Evolutionary conservation across 2,329 filamentous ascomycete genomes (phyloP).

Genomic region (Claviceps digitariae): DNA sequence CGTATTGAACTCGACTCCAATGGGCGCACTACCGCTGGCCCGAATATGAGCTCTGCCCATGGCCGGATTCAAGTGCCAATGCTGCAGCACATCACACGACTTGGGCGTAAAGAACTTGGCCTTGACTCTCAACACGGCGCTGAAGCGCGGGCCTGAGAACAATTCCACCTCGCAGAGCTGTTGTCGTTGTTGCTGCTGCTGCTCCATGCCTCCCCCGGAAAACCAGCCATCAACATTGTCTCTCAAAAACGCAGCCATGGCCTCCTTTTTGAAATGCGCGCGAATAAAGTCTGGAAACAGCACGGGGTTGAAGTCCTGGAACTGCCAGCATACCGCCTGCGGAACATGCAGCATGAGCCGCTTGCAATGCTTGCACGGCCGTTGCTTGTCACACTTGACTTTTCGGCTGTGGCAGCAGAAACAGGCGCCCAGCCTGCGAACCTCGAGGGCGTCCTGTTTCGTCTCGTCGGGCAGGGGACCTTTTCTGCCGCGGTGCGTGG

Average conservation of each 20-base stretch:
- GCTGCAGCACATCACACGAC: slow-evolving; percentile 32
- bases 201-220: slow-evolving; percentile 25
- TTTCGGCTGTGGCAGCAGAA: slow-evolving; percentile 48
- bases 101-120: slow-evolving; percentile 40
- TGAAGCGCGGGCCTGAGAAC: slow-evolving; percentile 32
- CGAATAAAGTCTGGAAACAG: slow-evolving; percentile 41
- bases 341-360: slow-evolving; percentile 36
- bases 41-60: slow-evolving; percentile 27
- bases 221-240: slow-evolving; percentile 37
- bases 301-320: slow-evolving; percentile 38
- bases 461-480: slow-evolving; percentile 40
- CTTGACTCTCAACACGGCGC: slow-evolving; percentile 29
- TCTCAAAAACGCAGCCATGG: slow-evolving; percentile 32
- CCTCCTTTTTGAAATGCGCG: slow-evolving; percentile 34
- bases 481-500: slow-evolving; percentile 41
- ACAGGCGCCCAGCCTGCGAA: slow-evolving; percentile 40
- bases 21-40: slow-evolving; percentile 30
- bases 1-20: slow-evolving; percentile 34
- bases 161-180: slow-evolving; percentile 31
- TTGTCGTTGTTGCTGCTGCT: not conserved
- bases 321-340: slow-evolving; percentile 45
- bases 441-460: slow-evolving; percentile 40
- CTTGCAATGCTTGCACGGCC: slow-evolving; percentile 43
- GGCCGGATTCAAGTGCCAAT: slow-evolving; percentile 33
- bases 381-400: slow-evolving; percentile 41